These are phyloP conservation scores for Hypoxylon lenormandii DNA, from an alignment of 495 filamentous ascomycete genomes.

Conservation along the genomic window DNA sequence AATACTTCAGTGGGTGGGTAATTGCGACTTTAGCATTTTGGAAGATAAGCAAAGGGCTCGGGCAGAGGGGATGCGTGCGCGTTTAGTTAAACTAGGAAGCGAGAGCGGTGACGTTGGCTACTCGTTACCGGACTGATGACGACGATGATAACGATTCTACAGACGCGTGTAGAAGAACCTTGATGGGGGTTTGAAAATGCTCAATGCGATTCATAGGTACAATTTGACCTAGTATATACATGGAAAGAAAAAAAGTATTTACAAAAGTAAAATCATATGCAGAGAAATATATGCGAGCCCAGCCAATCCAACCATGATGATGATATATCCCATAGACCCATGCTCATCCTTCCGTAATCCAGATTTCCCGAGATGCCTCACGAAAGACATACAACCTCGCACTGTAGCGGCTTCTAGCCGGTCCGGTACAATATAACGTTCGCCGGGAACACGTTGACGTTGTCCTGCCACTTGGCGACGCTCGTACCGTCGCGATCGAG, in stretches of 20 bases:
- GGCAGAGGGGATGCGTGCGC: conserved; percentile 65
- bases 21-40: conserved; percentile 63
- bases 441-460: conserved; percentile 61
- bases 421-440: conserved; percentile 60
- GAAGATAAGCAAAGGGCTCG: conserved; percentile 56
- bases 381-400: background rate
- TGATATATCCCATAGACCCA: conserved; percentile 16
- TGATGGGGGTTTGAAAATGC: background rate
- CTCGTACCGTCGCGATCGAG: conserved; percentile 55
- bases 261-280: conserved; percentile 36
- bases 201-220: conserved; percentile 4
- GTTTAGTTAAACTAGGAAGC: conserved; percentile 70
- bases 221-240: conserved; percentile 40
- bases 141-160: background rate
- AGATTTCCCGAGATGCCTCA: background rate
- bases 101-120: conserved; percentile 70
- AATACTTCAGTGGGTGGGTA: conserved; percentile 68
- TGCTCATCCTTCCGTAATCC: conserved; percentile 2
- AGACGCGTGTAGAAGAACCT: background rate
- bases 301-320: conserved; percentile 3
- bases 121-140: conserved; percentile 54
- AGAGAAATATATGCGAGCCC: conserved; percentile 33
- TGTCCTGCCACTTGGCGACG: conserved; percentile 59
- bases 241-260: conserved; percentile 21
- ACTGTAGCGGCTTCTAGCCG: conserved; percentile 31